phyloP scores from a whole-genome alignment of 768 basidiomycete genomes.

The Dacryopinax spathularia region DNA sequence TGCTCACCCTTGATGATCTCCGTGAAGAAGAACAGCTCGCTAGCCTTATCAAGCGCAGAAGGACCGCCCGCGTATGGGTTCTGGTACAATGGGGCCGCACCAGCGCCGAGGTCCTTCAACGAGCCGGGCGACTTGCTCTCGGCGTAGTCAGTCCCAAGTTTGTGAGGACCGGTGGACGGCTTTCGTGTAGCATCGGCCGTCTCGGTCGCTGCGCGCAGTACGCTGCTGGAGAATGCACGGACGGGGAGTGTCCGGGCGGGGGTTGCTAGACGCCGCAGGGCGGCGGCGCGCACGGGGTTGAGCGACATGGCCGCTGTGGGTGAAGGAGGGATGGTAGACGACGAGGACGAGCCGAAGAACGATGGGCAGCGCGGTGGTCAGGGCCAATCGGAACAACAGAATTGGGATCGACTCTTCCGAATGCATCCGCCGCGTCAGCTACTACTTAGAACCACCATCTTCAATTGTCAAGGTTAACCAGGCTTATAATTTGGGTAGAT shows the following conservation, averaged over 20 bases:
- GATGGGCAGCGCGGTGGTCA: background rate
- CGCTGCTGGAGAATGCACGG: background rate
- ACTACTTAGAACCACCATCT: no score
- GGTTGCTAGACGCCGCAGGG: background rate
- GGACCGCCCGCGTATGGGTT: conserved; percentile 67
- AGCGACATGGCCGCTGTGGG: background rate
- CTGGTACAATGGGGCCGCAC: conserved; percentile 15
- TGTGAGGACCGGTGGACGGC: background rate
- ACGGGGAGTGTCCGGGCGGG: background rate
- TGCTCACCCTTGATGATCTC: conserved; percentile 85
- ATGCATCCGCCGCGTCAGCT: background rate
- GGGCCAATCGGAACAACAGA: background rate
- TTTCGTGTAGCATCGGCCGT: background rate
- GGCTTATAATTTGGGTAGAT: conserved; percentile 4
- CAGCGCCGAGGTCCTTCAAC: background rate
- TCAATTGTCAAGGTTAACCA: no score
- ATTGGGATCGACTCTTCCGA: background rate
- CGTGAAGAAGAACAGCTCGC: conserved; percentile 94
- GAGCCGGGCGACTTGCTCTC: background rate
- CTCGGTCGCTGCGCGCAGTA: background rate
- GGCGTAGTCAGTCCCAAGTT: background rate
- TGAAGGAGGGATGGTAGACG: background rate
- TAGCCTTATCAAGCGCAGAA: conserved; percentile 89
- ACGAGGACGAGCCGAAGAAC: background rate
- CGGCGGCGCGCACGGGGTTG: background rate